A percentile compares a stretch with the other conserved stretches of the same genome.
phyloP scores from a whole-genome alignment of 2,329 filamentous ascomycete genomes.

The Xylariaceae sp. region DNA sequence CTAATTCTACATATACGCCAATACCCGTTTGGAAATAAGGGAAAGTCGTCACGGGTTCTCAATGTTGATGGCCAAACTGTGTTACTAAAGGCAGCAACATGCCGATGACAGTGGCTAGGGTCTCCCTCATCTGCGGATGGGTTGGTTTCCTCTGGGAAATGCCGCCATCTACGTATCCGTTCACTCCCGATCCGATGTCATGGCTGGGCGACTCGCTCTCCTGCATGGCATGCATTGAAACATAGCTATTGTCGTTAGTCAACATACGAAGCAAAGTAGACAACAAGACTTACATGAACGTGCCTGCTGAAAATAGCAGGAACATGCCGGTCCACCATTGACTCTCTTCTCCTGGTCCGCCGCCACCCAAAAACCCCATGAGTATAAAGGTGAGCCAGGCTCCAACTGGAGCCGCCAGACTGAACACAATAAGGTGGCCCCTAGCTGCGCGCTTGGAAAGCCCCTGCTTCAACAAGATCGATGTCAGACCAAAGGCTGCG shows the following conservation, averaged over 20 bases:
- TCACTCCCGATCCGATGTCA: slow-evolving; percentile 46
- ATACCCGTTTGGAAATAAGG: slow-evolving; percentile 17
- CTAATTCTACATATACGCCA: slow-evolving; percentile 14
- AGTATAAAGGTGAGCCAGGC: slow-evolving; percentile 79
- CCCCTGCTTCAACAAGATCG: slow-evolving; percentile 84
- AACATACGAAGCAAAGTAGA: neutral
- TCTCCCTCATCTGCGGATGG: slow-evolving; percentile 62
- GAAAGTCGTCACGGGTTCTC: neutral
- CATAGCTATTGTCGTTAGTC: slow-evolving; percentile 58
- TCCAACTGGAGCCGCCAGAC: slow-evolving; percentile 81
- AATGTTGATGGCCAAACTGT: slow-evolving; percentile 73
- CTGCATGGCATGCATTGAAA: slow-evolving; percentile 98
- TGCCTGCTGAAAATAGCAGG: slow-evolving; percentile 90
- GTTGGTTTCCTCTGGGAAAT: slow-evolving; percentile 47
- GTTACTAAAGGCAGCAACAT: slow-evolving; percentile 76
- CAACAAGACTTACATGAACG: slow-evolving; percentile 70
- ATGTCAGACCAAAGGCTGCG: slow-evolving; percentile 90
- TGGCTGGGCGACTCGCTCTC: slow-evolving; percentile 58
- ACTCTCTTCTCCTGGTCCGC: slow-evolving; percentile 56
- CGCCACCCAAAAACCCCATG: slow-evolving; percentile 67
- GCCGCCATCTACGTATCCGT: slow-evolving; percentile 52
- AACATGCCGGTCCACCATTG: slow-evolving; percentile 91
- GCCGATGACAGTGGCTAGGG: slow-evolving; percentile 65
- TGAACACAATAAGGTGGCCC: slow-evolving; percentile 85
- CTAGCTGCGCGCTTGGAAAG: slow-evolving; percentile 80